Evolutionary conservation across 805 yeast species (phyloP).

Genomic region (Candida tibetensis): DNA sequence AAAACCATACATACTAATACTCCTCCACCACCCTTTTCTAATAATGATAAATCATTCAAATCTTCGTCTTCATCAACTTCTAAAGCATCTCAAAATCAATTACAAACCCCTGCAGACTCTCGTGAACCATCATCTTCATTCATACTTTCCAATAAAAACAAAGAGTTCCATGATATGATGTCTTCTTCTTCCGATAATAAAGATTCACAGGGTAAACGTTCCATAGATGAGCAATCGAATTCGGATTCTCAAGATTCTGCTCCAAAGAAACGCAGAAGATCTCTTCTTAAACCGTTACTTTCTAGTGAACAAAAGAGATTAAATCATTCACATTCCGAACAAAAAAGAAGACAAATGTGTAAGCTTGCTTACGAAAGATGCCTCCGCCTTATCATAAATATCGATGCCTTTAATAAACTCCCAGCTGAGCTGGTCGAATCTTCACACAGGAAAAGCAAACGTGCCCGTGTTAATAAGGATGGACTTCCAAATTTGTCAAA

Average conservation of each 20-base stretch:
- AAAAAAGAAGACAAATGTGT: conserved; percentile 43
- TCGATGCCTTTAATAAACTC: conserved; percentile 27
- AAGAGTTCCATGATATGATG: conserved; percentile 2
- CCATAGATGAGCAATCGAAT: background rate
- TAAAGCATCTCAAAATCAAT: conserved; percentile 18
- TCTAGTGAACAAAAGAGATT: conserved; percentile 39
- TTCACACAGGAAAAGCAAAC: conserved; percentile 24
- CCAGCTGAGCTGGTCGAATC: conserved; percentile 17
- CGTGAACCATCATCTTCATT: conserved; percentile 18
- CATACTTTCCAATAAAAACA: conserved; percentile 6
- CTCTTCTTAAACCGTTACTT: conserved; percentile 34
- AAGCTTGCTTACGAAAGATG: conserved; percentile 45
- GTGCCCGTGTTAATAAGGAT: conserved; percentile 40
- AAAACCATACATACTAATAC: conserved; percentile 10
- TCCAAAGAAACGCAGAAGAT: conserved; percentile 25
- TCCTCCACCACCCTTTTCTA: background rate
- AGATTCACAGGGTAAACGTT: conserved; percentile 3
- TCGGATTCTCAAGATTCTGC: background rate
- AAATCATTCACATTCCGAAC: conserved; percentile 43
- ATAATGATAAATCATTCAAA: background rate
- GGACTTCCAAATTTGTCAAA: conserved; percentile 46
- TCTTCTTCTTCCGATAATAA: conserved; percentile 5
- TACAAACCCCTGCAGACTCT: conserved; percentile 35
- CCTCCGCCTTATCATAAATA: conserved; percentile 36
- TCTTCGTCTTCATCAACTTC: conserved; percentile 6